phyloP scores from a whole-genome alignment of 208 protist genomes.

The Spongospora subterranea region DNA sequence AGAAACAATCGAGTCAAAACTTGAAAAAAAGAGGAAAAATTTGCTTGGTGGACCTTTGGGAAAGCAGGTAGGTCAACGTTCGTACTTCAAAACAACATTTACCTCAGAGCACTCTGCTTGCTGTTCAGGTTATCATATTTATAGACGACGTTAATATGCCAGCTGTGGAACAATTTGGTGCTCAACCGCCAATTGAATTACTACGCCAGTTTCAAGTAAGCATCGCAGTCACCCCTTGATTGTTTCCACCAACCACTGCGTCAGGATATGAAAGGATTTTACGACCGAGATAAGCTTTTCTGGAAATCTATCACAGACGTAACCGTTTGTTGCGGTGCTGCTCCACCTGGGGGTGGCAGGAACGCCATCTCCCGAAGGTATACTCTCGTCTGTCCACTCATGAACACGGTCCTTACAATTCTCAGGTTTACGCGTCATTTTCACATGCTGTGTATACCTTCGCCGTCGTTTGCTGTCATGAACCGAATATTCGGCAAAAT shows the following conservation, averaged over 20 bases:
- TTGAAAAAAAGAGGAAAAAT: slow-evolving; percentile 93
- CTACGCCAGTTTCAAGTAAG: slow-evolving; percentile 87
- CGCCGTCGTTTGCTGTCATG: slow-evolving; percentile 62
- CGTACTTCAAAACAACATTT: slow-evolving; percentile 94
- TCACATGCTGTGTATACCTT: slow-evolving; percentile 78
- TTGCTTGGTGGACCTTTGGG: slow-evolving; percentile 89
- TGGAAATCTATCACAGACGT: slow-evolving; percentile 88
- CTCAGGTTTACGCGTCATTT: slow-evolving; percentile 88
- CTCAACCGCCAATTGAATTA: slow-evolving; percentile 95
- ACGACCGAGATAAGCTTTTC: slow-evolving; percentile 90
- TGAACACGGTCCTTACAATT: slow-evolving; percentile 76
- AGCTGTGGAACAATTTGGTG: slow-evolving; percentile 90
- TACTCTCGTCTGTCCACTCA: background rate
- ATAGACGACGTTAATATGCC: slow-evolving; percentile 98
- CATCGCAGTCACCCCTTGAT: background rate
- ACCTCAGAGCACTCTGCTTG: slow-evolving; percentile 74
- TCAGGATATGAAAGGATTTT: slow-evolving; percentile 91
- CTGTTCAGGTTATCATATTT: slow-evolving; percentile 83
- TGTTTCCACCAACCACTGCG: background rate
- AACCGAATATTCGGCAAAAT: slow-evolving; percentile 56
- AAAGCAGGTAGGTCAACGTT: slow-evolving; percentile 87
- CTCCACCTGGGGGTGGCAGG: slow-evolving; percentile 90
- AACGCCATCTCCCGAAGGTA: slow-evolving; percentile 69
- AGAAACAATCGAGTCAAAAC: slow-evolving; percentile 93
- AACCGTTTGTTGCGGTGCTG: slow-evolving; percentile 73